Percentiles rank a stretch among this genome's conserved stretches.
phyloP scores from a whole-genome alignment of 768 basidiomycete genomes.

The Lactifluus rugatus region DNA sequence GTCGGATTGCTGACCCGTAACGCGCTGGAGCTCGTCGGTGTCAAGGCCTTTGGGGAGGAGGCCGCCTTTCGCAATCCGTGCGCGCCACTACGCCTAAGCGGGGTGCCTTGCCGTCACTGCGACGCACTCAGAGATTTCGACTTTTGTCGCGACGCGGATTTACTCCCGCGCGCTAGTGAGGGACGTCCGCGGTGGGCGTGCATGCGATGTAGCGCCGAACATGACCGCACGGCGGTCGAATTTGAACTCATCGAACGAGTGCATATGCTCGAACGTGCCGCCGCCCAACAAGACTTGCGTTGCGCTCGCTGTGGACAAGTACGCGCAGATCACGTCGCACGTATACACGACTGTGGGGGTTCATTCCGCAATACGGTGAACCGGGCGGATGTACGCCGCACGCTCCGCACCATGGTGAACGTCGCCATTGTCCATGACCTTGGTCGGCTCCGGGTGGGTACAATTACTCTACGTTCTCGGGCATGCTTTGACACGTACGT shows the following conservation, averaged over 20 bases:
- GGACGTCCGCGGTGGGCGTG: conserved; percentile 58
- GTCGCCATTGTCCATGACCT: conserved; percentile 69
- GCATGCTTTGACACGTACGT: background rate
- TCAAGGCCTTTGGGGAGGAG: conserved; percentile 79
- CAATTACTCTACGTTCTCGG: conserved; percentile 12
- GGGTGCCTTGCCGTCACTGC: conserved; percentile 83
- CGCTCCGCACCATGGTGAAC: conserved; percentile 74
- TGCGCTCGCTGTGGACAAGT: conserved; percentile 88
- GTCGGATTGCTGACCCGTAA: conserved; percentile 84
- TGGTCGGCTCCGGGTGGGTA: conserved; percentile 49
- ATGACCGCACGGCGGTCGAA: conserved; percentile 83
- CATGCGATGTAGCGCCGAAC: conserved; percentile 67
- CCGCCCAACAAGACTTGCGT: conserved; percentile 81
- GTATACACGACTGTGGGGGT: conserved; percentile 85
- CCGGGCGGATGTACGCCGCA: conserved; percentile 61
- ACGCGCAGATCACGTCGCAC: conserved; percentile 77
- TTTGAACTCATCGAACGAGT: conserved; percentile 74
- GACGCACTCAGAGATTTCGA: conserved; percentile 85
- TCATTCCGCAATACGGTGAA: conserved; percentile 63
- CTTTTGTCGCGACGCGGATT: conserved; percentile 84
- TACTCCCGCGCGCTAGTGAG: conserved; percentile 49
- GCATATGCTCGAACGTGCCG: conserved; percentile 56
- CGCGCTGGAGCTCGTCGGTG: conserved; percentile 75
- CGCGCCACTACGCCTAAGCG: conserved; percentile 72
- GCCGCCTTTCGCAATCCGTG: conserved; percentile 89